Evolutionary conservation across 75 land plant genomes (phyloP).

Genomic region (Pseudotsuga menziesii): DNA sequence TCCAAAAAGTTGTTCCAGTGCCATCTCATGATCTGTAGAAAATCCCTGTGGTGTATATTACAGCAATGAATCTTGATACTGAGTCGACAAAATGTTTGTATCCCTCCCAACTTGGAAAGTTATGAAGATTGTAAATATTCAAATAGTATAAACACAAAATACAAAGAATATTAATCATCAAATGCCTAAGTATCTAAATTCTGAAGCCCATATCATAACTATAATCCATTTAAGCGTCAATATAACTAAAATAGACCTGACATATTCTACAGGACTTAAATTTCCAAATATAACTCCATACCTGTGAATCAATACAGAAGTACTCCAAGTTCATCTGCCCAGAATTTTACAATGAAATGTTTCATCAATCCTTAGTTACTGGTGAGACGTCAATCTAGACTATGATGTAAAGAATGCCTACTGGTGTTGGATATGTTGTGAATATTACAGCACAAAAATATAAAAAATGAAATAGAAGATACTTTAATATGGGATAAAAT

Average conservation of each 20-base stretch:
- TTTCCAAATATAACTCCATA: conserved; percentile 17
- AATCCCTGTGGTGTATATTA: conserved; percentile 50
- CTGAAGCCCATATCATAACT: neutral
- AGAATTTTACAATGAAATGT: neutral
- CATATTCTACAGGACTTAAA: neutral
- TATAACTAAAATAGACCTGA: neutral
- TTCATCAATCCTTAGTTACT: neutral
- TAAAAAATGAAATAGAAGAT: neutral
- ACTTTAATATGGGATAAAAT: neutral
- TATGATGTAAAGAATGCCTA: neutral
- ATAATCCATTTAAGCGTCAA: neutral
- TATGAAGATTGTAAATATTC: neutral
- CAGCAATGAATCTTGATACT: neutral
- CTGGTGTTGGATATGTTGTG: neutral
- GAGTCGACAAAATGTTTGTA: neutral
- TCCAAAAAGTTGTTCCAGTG: conserved; percentile 83
- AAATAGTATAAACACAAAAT: neutral
- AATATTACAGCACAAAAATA: neutral
- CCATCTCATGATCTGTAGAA: conserved; percentile 76
- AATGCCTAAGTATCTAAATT: neutral
- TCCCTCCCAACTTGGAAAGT: neutral
- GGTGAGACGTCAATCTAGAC: neutral
- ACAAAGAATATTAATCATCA: neutral
- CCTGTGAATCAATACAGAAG: conserved; percentile 89
- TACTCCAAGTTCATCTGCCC: conserved; percentile 98